Conservation (phyloP, 352 stramenopile species). For the Phytophthora cryptogea region DNA sequence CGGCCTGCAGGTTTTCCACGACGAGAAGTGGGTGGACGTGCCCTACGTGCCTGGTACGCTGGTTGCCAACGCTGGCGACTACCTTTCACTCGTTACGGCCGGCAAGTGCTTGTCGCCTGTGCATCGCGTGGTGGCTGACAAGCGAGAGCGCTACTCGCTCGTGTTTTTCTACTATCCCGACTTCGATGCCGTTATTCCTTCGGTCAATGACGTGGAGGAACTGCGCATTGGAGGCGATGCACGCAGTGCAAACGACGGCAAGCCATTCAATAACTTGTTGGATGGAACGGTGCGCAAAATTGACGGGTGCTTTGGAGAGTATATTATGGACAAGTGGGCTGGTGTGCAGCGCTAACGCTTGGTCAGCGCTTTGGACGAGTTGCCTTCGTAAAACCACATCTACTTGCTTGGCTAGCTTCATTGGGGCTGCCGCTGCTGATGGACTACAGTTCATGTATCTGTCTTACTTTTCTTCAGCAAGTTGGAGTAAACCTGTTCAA, state of each 20-base stretch:
- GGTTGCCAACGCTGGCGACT: slow-evolving; percentile 83
- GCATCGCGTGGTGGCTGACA: slow-evolving; percentile 74
- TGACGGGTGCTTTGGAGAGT: slow-evolving; percentile 73
- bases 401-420: background rate
- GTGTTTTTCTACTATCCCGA: slow-evolving; percentile 89
- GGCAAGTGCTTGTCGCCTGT: slow-evolving; percentile 71
- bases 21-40: slow-evolving; percentile 75
- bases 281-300: slow-evolving; percentile 63
- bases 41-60: slow-evolving; percentile 72
- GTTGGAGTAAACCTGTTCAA: too few relatives aligned
- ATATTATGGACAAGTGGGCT: slow-evolving; percentile 85
- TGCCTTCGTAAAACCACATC: background rate
- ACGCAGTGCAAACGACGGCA: slow-evolving; percentile 22
- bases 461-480: too few relatives aligned
- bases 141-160: slow-evolving; percentile 79
- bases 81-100: slow-evolving; percentile 73
- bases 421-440: background rate
- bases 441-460: too few relatives aligned
- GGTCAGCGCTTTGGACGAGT: background rate
- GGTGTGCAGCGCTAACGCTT: slow-evolving; percentile 63
- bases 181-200: slow-evolving; percentile 74
- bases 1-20: slow-evolving; percentile 73
- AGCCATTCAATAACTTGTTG: slow-evolving; percentile 75
- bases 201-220: slow-evolving; percentile 23
- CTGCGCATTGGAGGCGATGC: slow-evolving; percentile 55